Evolutionary conservation across 345 rosid species (phyloP).

Genomic region (rapeseed (Brassica napus)): Da-Ae NC_063440.1:27134001-27134500

Average conservation of each 20-base stretch:
- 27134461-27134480: slow-evolving; percentile 81
- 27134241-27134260: not conserved
- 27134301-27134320: slow-evolving; percentile 7
- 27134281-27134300: not conserved
- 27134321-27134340: not conserved
- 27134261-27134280: not conserved
- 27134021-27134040: slow-evolving; percentile 59
- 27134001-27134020: slow-evolving; percentile 53
- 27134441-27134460: slow-evolving; percentile 38
- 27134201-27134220: slow-evolving; percentile 3
- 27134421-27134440: not conserved
- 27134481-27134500: slow-evolving; percentile 59
- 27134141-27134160: slow-evolving; percentile 61
- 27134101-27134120: slow-evolving; percentile 75
- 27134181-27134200: not conserved
- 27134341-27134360: not conserved
- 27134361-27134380: slow-evolving; percentile 1
- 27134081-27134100: slow-evolving; percentile 92
- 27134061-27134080: slow-evolving; percentile 91
- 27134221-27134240: not conserved
- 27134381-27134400: not conserved
- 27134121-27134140: slow-evolving; percentile 67
- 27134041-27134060: slow-evolving; percentile 85
- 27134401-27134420: slow-evolving; percentile 2
- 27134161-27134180: slow-evolving; percentile 22